These are phyloP conservation scores for Biancaea sappan DNA, from an alignment of 306 rosid genomes.

Conservation along the genomic window DNA sequence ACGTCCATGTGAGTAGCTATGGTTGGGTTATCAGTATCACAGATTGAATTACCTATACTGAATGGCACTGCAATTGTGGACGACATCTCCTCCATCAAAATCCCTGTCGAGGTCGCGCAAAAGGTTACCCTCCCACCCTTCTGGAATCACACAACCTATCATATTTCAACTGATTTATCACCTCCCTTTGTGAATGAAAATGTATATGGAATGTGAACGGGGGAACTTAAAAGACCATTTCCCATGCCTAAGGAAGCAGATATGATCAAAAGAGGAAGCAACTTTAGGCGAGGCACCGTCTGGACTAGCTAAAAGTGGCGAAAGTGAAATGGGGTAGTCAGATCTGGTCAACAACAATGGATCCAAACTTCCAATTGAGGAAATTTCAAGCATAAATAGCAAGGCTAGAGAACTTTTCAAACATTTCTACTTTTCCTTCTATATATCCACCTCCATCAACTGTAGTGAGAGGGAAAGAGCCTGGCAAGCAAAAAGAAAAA, in stretches of 20 bases:
- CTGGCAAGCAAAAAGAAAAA: slow-evolving; percentile 40
- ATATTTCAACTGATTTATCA: slow-evolving; percentile 52
- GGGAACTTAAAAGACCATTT: slow-evolving; percentile 49
- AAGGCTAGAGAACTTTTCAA: slow-evolving; percentile 34
- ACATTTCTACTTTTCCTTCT: slow-evolving; percentile 47
- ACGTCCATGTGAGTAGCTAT: slow-evolving; percentile 63
- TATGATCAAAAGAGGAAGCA: slow-evolving; percentile 36
- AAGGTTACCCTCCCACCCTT: slow-evolving; percentile 59
- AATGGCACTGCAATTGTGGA: slow-evolving; percentile 69
- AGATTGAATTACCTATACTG: slow-evolving; percentile 73
- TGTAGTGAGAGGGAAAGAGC: slow-evolving; percentile 51
- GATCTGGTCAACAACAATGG: slow-evolving; percentile 81
- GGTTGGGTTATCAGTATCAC: slow-evolving; percentile 75
- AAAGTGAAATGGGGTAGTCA: slow-evolving; percentile 54
- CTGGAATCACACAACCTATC: slow-evolving; percentile 52
- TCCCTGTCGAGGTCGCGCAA: slow-evolving; percentile 51
- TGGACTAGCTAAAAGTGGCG: slow-evolving; percentile 50
- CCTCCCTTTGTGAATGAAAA: slow-evolving; percentile 51
- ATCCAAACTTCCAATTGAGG: slow-evolving; percentile 52
- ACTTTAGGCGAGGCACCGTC: slow-evolving; percentile 44
- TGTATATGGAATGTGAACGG: slow-evolving; percentile 43
- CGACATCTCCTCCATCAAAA: slow-evolving; percentile 86
- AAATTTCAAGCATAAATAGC: slow-evolving; percentile 42
- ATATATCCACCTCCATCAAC: slow-evolving; percentile 57
- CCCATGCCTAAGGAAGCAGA: slow-evolving; percentile 51